Percentiles rank a stretch among this genome's conserved stretches.
phyloP scores from a whole-genome alignment of 2,329 filamentous ascomycete genomes.

The Penicillium fuscoglaucum region DNA sequence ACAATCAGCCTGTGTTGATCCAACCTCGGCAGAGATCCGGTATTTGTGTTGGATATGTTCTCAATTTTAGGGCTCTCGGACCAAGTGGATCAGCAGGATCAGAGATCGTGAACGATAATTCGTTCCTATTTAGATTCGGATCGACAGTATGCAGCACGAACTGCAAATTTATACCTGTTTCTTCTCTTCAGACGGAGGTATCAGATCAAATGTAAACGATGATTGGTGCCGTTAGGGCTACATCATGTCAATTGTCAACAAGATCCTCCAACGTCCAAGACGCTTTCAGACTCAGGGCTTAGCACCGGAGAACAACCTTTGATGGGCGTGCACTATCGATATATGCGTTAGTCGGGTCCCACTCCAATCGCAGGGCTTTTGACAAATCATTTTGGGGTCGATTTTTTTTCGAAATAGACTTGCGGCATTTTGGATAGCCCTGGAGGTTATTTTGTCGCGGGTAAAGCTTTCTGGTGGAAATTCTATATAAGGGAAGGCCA shows the following conservation, averaged over 20 bases:
- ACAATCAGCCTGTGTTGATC: background rate
- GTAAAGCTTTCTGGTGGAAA: background rate
- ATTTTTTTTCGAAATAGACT: constrained; percentile 1
- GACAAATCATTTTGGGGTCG: constrained; percentile 6
- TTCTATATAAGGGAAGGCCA: background rate
- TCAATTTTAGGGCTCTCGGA: constrained; percentile 7
- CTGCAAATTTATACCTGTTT: background rate
- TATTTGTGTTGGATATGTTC: background rate
- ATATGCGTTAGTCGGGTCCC: constrained; percentile 2
- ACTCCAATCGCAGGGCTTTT: background rate
- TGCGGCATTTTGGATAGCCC: background rate
- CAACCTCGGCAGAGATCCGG: background rate
- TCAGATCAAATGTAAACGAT: background rate
- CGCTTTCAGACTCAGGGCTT: background rate
- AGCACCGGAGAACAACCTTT: constrained; percentile 1
- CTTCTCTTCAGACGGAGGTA: background rate
- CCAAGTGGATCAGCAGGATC: constrained; percentile 5
- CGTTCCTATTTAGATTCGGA: constrained; percentile 5
- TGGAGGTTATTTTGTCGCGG: background rate
- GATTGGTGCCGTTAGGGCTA: background rate
- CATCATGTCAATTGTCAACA: background rate
- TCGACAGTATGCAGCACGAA: constrained; percentile 5
- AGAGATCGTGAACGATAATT: constrained; percentile 3
- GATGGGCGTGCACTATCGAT: constrained; percentile 9
- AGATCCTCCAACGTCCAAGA: background rate